Conservation (phyloP, 2,329 filamentous ascomycete genomes). For the Gaeumannomyces tritici region DNA sequence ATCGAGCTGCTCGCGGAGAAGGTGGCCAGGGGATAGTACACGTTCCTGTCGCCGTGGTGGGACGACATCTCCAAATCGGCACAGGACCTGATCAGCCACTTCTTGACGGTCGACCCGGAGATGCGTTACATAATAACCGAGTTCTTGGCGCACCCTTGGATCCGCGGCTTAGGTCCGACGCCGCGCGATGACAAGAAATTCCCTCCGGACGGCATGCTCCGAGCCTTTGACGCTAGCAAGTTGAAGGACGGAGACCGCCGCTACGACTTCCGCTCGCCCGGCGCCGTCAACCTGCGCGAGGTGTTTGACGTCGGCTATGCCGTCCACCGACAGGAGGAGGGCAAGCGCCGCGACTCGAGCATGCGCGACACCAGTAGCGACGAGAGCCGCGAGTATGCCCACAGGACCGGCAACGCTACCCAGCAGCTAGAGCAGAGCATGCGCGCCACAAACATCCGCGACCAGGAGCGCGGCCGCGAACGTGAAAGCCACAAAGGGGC, state of each 20-base stretch:
- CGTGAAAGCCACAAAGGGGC: constrained; percentile 21
- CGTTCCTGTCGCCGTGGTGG: constrained; percentile 98
- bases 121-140: constrained; percentile 90
- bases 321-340: constrained; percentile 90
- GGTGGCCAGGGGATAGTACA: constrained; percentile 92
- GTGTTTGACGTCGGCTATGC: constrained; percentile 97
- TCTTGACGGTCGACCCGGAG: constrained; percentile 88
- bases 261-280: constrained; percentile 90
- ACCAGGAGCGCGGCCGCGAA: constrained; percentile 39
- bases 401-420: constrained; percentile 33
- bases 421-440: constrained; percentile 78
- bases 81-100: constrained; percentile 86
- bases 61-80: constrained; percentile 94
- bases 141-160: constrained; percentile 93
- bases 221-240: constrained; percentile 47
- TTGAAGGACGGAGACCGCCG: constrained; percentile 53
- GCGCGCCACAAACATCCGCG: constrained; percentile 68
- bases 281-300: constrained; percentile 88
- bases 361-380: constrained; percentile 49
- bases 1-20: constrained; percentile 97
- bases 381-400: constrained; percentile 35
- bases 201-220: constrained; percentile 30
- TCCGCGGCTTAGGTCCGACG: constrained; percentile 54
- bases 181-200: constrained; percentile 49
- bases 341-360: constrained; percentile 54